These are phyloP conservation scores for Coniosporium tulheliwenetii DNA, from an alignment of 2,329 filamentous ascomycete genomes.

Conservation along the genomic window DNA sequence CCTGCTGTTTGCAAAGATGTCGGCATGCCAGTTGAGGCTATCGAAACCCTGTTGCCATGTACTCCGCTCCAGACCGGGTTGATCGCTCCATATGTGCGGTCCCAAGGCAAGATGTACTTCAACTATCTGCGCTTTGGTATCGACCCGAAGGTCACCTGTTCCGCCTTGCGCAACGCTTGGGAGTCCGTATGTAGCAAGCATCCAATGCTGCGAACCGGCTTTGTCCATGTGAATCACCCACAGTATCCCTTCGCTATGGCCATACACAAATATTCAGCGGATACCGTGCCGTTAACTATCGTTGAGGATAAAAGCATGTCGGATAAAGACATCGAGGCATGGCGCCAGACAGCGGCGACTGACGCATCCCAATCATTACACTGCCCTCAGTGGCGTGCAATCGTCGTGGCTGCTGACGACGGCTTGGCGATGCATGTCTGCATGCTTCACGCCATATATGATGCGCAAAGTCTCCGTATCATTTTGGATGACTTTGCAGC, in stretches of 20 bases:
- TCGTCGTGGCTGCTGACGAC: slow-evolving; percentile 22
- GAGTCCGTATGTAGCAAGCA: slow-evolving; percentile 34
- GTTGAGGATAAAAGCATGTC: not conserved
- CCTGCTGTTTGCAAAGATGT: slow-evolving; percentile 15
- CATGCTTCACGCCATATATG: slow-evolving; percentile 73
- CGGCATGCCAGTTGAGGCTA: slow-evolving; percentile 12
- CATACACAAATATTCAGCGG: slow-evolving; percentile 30
- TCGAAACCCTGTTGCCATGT: slow-evolving; percentile 56
- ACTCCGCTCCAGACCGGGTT: slow-evolving; percentile 70
- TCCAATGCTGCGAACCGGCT: slow-evolving; percentile 63
- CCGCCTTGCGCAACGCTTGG: slow-evolving; percentile 44
- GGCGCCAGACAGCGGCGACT: slow-evolving; percentile 9
- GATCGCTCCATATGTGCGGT: slow-evolving; percentile 56
- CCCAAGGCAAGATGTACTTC: slow-evolving; percentile 54
- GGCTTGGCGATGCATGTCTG: slow-evolving; percentile 28
- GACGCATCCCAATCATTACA: slow-evolving; percentile 30
- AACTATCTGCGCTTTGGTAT: slow-evolving; percentile 51
- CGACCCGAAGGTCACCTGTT: slow-evolving; percentile 19
- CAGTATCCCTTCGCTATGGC: slow-evolving; percentile 61
- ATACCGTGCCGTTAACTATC: slow-evolving; percentile 6
- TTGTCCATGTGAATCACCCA: slow-evolving; percentile 44
- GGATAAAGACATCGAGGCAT: slow-evolving; percentile 6
- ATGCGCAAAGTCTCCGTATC: slow-evolving; percentile 55
- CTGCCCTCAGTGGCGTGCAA: slow-evolving; percentile 47
- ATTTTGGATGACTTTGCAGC: slow-evolving; percentile 46